Conservation (phyloP, 208 protist genomes). For the Trypanosoma vivax region DNA sequence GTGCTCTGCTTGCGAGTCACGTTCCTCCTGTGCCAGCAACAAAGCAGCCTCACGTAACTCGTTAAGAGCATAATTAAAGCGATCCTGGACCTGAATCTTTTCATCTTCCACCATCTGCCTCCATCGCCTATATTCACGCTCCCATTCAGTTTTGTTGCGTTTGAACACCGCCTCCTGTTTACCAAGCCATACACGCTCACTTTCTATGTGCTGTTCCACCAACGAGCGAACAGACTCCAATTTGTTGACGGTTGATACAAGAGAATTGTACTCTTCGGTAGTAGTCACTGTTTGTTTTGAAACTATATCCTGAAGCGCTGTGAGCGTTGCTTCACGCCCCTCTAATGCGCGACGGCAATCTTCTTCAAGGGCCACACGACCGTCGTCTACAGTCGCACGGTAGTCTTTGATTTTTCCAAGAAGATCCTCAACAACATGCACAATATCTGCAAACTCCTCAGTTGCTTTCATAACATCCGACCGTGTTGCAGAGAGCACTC, state of each 20-base stretch:
- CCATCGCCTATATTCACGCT: slow-evolving; percentile 70
- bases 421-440: slow-evolving; percentile 29
- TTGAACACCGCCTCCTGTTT: slow-evolving; percentile 50
- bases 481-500: slow-evolving; percentile 28
- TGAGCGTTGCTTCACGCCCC: slow-evolving; percentile 29
- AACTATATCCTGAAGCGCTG: slow-evolving; percentile 32
- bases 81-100: slow-evolving; percentile 39
- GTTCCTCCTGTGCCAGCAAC: slow-evolving; percentile 47
- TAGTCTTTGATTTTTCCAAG: slow-evolving; percentile 40
- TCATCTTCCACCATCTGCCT: slow-evolving; percentile 55
- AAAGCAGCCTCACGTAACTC: slow-evolving; percentile 33
- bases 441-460: slow-evolving; percentile 26
- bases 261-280: slow-evolving; percentile 33
- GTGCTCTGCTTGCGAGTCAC: slow-evolving; percentile 28
- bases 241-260: slow-evolving; percentile 35
- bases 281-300: slow-evolving; percentile 37
- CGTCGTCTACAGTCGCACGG: slow-evolving; percentile 32
- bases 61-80: slow-evolving; percentile 35
- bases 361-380: slow-evolving; percentile 23
- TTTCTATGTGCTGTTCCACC: slow-evolving; percentile 54
- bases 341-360: slow-evolving; percentile 27
- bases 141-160: slow-evolving; percentile 46
- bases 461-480: slow-evolving; percentile 32
- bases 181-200: slow-evolving; percentile 53
- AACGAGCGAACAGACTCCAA: slow-evolving; percentile 30